Conservation (phyloP, 192 early-diverging fungal genomes). For the Coemansia sp. region DNA sequence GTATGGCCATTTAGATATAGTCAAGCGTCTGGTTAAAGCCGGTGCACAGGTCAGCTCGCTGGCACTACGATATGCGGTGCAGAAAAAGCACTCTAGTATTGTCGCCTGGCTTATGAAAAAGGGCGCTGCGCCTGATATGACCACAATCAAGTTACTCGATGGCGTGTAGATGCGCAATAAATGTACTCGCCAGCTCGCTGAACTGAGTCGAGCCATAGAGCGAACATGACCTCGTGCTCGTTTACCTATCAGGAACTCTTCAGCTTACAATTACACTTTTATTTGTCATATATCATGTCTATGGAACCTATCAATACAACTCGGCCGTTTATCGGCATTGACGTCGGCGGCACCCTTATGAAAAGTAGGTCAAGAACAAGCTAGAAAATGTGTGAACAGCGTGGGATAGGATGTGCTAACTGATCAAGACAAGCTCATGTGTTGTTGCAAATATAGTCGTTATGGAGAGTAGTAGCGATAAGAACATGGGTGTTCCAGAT, state of each 20-base stretch:
- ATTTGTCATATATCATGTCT: no score
- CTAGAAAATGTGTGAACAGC: background rate
- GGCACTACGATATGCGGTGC: slow-evolving; percentile 51
- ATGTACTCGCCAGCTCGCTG: no score
- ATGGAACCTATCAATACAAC: background rate
- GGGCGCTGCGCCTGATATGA: slow-evolving; percentile 50
- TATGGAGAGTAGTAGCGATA: background rate
- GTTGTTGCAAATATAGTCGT: slow-evolving; percentile 11
- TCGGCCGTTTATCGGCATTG: slow-evolving; percentile 18
- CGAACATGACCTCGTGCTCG: no score
- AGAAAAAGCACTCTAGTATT: slow-evolving; percentile 31
- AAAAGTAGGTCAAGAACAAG: slow-evolving; percentile 11
- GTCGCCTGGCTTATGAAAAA: slow-evolving; percentile 41
- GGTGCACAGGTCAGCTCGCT: slow-evolving; percentile 42
- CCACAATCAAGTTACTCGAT: slow-evolving; percentile 43
- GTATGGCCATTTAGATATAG: slow-evolving; percentile 40
- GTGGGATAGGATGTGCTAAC: background rate
- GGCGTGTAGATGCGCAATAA: background rate
- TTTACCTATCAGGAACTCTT: background rate
- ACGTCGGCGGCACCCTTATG: slow-evolving; percentile 33
- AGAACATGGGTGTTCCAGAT: background rate
- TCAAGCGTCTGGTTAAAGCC: slow-evolving; percentile 41
- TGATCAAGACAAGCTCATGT: background rate
- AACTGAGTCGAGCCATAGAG: no score
- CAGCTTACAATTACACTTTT: background rate